A percentile compares a stretch with the other conserved stretches of the same genome.
Evolutionary conservation across 2,329 filamentous ascomycete genomes (phyloP).

Genomic region (Fusarium lateritium): DNA sequence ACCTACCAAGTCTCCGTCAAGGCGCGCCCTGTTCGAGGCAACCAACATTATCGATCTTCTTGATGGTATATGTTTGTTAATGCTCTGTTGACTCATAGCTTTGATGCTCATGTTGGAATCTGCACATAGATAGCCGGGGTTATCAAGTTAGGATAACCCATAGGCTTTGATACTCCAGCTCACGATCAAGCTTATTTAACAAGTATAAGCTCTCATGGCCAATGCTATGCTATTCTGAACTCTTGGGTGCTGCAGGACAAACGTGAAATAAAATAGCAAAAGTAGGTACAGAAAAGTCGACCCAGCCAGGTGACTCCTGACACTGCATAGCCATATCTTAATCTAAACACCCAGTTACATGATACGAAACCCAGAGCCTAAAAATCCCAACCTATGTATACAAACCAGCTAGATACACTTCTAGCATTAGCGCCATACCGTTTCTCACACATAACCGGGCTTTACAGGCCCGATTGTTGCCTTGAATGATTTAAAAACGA

Average conservation of each 20-base stretch:
- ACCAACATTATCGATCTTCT: not conserved
- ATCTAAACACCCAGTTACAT: slow-evolving; percentile 43
- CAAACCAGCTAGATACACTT: slow-evolving; percentile 45
- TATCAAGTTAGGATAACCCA: too few relatives aligned
- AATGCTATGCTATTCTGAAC: not conserved
- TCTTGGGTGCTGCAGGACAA: not conserved
- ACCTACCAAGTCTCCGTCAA: not conserved
- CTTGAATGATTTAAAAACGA: slow-evolving; percentile 11
- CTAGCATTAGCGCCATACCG: slow-evolving; percentile 48
- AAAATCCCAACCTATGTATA: slow-evolving; percentile 44
- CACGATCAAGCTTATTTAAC: too few relatives aligned
- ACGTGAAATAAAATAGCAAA: not conserved
- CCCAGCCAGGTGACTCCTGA: slow-evolving; percentile 7
- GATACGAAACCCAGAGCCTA: slow-evolving; percentile 30
- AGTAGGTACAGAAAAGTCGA: not conserved
- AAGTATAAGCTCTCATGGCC: not conserved
- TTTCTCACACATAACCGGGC: slow-evolving; percentile 6
- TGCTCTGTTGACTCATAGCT: slow-evolving; percentile 5
- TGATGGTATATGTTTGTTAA: too few relatives aligned
- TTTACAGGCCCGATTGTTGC: not conserved
- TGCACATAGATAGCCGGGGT: too few relatives aligned
- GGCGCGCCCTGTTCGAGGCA: slow-evolving; percentile 5
- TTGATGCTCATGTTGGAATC: not conserved
- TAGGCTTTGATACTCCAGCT: too few relatives aligned
- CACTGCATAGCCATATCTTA: slow-evolving; percentile 20